phyloP scores from a whole-genome alignment of 2,329 filamentous ascomycete genomes.

The Rachicladosporium sp. region DNA sequence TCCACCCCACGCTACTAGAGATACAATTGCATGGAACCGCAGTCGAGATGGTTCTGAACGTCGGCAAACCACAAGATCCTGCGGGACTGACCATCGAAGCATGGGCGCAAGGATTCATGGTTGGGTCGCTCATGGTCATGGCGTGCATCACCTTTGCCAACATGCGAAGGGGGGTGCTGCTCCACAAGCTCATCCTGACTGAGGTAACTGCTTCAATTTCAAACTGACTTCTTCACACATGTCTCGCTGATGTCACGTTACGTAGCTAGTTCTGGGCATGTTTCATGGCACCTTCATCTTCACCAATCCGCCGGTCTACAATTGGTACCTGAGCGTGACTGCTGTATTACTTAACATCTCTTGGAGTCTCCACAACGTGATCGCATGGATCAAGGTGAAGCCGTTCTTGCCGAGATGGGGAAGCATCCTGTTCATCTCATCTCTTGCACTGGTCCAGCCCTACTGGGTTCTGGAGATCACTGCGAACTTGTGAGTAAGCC shows the following conservation, averaged over 20 bases:
- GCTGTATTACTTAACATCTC: constrained; percentile 51
- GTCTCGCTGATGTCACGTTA: no score
- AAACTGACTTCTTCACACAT: not conserved
- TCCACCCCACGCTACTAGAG: no score
- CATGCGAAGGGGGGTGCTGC: constrained; percentile 34
- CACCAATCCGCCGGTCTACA: constrained; percentile 42
- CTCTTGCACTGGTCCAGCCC: constrained; percentile 45
- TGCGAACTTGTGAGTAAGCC: constrained; percentile 40
- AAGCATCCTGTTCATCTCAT: constrained; percentile 46
- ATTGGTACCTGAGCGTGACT: constrained; percentile 51
- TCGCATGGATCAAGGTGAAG: constrained; percentile 55
- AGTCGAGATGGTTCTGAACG: constrained; percentile 12
- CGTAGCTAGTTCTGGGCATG: constrained; percentile 40
- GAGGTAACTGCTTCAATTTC: constrained; percentile 24
- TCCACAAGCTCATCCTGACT: constrained; percentile 40
- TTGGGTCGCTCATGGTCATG: constrained; percentile 34
- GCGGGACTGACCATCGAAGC: constrained; percentile 18
- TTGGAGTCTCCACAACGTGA: constrained; percentile 53
- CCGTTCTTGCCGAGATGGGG: constrained; percentile 37
- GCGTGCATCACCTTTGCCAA: constrained; percentile 36
- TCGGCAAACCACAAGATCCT: constrained; percentile 15
- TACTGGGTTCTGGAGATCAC: constrained; percentile 56
- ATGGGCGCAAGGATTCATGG: constrained; percentile 23
- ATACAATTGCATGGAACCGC: no score
- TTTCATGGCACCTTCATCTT: constrained; percentile 49